phyloP scores from a whole-genome alignment of 1,284 basidiomycete genomes.

The Ganoderma sp. region DNA sequence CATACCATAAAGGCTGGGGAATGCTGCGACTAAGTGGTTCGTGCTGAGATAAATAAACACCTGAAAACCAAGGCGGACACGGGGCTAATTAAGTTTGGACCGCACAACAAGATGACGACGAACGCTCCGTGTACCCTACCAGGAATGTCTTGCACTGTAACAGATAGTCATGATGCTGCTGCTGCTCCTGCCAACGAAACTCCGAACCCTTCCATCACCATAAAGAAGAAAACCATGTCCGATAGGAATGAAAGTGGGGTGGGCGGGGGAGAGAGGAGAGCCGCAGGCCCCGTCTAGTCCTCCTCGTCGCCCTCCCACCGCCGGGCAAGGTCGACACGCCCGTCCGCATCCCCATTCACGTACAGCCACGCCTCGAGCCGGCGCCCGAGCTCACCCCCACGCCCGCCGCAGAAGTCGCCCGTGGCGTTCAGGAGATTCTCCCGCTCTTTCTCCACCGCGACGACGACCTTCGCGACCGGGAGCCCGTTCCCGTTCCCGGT shows the following conservation, averaged over 20 bases:
- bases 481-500: slow-evolving; percentile 8
- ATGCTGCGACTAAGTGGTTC: not conserved
- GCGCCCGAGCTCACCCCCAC: slow-evolving; percentile 75
- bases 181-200: not conserved
- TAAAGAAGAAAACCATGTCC: not conserved
- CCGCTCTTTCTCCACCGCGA: slow-evolving; percentile 59
- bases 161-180: not conserved
- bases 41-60: slow-evolving; percentile 17
- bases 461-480: slow-evolving; percentile 36
- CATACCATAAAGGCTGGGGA: slow-evolving; percentile 21
- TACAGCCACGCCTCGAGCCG: slow-evolving; percentile 73
- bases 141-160: not conserved
- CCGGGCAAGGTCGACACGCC: slow-evolving; percentile 36
- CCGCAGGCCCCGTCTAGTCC: not conserved
- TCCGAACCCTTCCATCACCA: not conserved
- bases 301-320: slow-evolving; percentile 41
- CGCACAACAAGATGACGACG: not conserved
- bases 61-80: not conserved
- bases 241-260: not conserved
- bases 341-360: slow-evolving; percentile 43
- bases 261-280: too few species aligned
- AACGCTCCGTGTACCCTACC: not conserved
- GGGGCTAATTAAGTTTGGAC: not conserved
- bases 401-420: slow-evolving; percentile 76
- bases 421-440: slow-evolving; percentile 71